Percentiles rank a stretch among this genome's conserved stretches.
phyloP scores from a whole-genome alignment of 257 asterid genomes.

The Gentiana straminea region DNA sequence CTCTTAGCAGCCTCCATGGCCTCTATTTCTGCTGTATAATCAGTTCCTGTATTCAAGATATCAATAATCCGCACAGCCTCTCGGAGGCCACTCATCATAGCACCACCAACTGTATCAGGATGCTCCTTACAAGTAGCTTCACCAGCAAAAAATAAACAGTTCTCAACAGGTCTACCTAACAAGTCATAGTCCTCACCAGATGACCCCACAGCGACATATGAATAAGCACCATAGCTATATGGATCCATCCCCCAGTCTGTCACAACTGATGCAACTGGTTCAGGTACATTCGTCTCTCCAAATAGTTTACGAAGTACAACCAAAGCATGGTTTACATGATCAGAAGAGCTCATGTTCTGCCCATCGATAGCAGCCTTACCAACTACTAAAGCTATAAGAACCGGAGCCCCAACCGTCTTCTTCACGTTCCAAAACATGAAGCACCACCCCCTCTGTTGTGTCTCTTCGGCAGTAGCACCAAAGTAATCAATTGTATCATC shows the following conservation, averaged over 20 bases:
- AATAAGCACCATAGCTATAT: conserved; percentile 91
- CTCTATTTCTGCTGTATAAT: conserved; percentile 75
- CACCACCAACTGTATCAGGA: conserved; percentile 99
- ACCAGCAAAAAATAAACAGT: conserved; percentile 94
- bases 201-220: conserved; percentile 97
- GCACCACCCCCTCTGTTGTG: conserved; percentile 80
- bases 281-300: conserved; percentile 78
- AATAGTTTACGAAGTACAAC: conserved; percentile 81
- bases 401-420: conserved; percentile 99
- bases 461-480: conserved; percentile 91
- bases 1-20: conserved; percentile 81
- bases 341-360: conserved; percentile 50
- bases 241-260: conserved; percentile 99
- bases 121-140: conserved; percentile 99
- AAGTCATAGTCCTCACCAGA: conserved; percentile 97
- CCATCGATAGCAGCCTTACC: conserved; percentile 96
- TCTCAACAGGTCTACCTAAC: conserved; percentile 88
- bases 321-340: conserved; percentile 78
- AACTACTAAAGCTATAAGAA: conserved; percentile 87
- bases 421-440: conserved; percentile 99
- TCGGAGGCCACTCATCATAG: conserved; percentile 96
- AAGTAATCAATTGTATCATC: conserved; percentile 89
- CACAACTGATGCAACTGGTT: conserved; percentile 90
- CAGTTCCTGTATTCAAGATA: conserved; percentile 66
- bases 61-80: conserved; percentile 92